Base-by-base conservation (phyloP, 164 flowering plant species). In the Stephania cephalantha region DNA sequence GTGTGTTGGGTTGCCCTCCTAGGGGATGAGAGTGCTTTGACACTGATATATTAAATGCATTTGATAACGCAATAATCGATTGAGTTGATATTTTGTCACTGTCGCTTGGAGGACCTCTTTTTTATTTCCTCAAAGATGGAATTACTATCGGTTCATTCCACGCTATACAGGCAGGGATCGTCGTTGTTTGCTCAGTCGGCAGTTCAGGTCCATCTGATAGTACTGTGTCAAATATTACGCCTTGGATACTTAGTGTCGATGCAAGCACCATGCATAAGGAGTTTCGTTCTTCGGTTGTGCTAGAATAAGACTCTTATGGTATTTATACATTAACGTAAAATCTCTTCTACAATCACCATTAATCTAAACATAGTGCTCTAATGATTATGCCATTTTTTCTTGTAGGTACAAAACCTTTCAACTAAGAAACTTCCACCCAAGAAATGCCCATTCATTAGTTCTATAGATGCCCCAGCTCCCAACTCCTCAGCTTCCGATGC, bases 231-330 rank as follows among this genome's bases (percentile, higher is more conserved):
- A 89, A 86, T 29, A 58, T 80, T 30, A 68, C 91, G 0, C 91
- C 95, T 0, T 89, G 95, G 95, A 80, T 90, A 7, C 22, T 89
- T 1, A 88, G 90, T 0, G 90, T 90, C 17, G 95, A 81, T 9
- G 95, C 95, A 2, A 89, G 90, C 74, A 89, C 89, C 8, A 72
- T 85, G 69, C 92, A 90, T 50, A 74, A 91, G 3, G 84, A 85
- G 73, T 87, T 87, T 30, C 75, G 71, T 10, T 46, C 85, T 6
- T 35, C 35, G 73, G 83, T 85, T 53, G 76, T 58, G 7, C 87
- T 88, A 6, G 76, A 78, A 83, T 7, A 29, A 25, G 68, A 71
- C 44, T 1, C n/a, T 84, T 12, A 81, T 80, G 85, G 88, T 83
- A 2, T 17, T 11, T 42, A 18, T 17, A n/a, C n/a, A n/a, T n/a